Conservation (phyloP, 352 stramenopile genomes). For the Pythium graminicola region DNA sequence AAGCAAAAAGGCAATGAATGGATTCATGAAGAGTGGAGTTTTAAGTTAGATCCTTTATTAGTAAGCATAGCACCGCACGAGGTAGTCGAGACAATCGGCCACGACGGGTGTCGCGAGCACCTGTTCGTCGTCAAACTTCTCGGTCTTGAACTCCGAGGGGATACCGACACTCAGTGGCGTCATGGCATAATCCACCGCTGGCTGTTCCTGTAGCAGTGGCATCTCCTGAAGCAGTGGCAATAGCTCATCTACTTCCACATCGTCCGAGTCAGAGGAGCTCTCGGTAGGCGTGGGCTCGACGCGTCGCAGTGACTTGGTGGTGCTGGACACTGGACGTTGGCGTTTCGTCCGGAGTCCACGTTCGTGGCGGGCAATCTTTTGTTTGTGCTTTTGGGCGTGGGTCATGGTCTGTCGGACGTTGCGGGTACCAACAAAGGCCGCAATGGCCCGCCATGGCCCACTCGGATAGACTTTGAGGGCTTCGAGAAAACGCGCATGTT, state of each 20-base stretch:
- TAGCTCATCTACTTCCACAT: conserved; percentile 1
- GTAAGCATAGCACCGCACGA: conserved; percentile 28
- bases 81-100: conserved; percentile 24
- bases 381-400: conserved; percentile 39
- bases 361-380: conserved; percentile 32
- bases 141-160: background rate
- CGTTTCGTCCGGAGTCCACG: conserved; percentile 21
- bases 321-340: no score
- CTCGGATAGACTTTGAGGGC: conserved; percentile 26
- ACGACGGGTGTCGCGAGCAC: conserved; percentile 19
- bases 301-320: background rate
- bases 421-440: conserved; percentile 24
- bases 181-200: background rate
- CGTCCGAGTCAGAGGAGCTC: background rate
- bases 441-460: conserved; percentile 26
- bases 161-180: conserved; percentile 3
- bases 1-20: conserved; percentile 4
- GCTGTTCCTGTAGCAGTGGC: no score
- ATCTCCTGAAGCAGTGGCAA: background rate
- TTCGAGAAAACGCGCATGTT: conserved; percentile 29
- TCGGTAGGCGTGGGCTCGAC: background rate
- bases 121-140: conserved; percentile 4
- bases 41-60: background rate
- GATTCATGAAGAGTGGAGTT: background rate
- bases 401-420: conserved; percentile 33